A percentile compares a stretch with the other conserved stretches of the same genome.
These are phyloP conservation scores for Nephromyces sp. DNA, from an alignment of 169 alveolate species.

Conservation along the genomic window DNA sequence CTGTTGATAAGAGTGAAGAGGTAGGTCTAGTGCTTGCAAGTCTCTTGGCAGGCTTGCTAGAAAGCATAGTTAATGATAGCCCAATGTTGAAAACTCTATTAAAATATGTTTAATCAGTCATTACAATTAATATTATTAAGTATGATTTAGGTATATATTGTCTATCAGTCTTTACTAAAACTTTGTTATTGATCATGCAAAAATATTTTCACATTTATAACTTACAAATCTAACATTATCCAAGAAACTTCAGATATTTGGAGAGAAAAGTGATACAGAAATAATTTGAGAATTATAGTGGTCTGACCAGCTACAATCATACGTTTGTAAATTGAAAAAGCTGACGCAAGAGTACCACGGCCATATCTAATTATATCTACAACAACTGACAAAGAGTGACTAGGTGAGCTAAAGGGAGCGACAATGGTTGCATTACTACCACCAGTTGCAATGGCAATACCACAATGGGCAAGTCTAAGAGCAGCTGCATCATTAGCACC, in stretches of 20 bases:
- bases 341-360: background rate
- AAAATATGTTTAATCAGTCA: too few relatives aligned
- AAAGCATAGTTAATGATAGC: background rate
- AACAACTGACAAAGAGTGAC: background rate
- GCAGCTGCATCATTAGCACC: conserved; percentile 43
- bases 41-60: background rate
- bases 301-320: background rate
- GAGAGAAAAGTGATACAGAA: background rate
- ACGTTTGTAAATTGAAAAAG: background rate
- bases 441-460: conserved; percentile 25
- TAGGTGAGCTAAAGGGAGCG: background rate
- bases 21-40: background rate
- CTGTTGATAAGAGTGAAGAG: background rate
- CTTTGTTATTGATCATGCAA: too few relatives aligned
- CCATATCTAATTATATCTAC: background rate
- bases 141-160: too few relatives aligned
- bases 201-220: too few relatives aligned
- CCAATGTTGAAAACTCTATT: background rate
- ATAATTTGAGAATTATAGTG: background rate
- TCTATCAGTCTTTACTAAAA: too few relatives aligned
- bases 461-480: conserved; percentile 34
- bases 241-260: background rate
- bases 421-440: background rate
- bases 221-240: background rate
- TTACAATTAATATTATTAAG: too few relatives aligned